Evolutionary conservation across 108 stramenopile species (phyloP).

Genomic region (Nannochloropsis gaditana): DNA sequence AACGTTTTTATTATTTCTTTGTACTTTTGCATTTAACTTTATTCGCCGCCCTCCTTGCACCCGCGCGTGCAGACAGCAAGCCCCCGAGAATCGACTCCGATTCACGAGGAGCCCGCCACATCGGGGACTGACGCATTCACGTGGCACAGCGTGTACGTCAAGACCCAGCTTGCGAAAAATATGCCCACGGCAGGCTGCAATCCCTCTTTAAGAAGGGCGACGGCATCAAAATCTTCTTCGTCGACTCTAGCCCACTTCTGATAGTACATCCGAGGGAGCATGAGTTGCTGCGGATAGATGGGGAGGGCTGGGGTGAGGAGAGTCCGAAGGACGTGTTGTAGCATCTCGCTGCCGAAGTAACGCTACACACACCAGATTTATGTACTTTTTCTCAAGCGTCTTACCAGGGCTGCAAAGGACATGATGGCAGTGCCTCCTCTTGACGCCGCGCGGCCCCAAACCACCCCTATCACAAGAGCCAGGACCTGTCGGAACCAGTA

Average conservation of each 20-base stretch:
- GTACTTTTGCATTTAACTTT: no score
- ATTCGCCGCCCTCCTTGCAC: no score
- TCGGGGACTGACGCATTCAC: no score
- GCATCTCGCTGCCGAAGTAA: neutral
- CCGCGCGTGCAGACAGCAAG: no score
- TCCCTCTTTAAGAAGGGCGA: neutral
- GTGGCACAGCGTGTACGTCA: neutral
- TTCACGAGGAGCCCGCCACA: no score
- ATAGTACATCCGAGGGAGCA: slow-evolving; percentile 8
- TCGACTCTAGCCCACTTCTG: neutral
- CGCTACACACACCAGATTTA: no score
- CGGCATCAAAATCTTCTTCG: slow-evolving; percentile 20
- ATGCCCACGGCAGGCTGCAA: neutral
- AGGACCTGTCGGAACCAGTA: neutral
- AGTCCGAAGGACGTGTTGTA: neutral
- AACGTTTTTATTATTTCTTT: no score
- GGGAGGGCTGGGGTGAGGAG: neutral
- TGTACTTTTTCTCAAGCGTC: neutral
- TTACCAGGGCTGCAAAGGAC: neutral
- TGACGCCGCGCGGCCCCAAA: neutral
- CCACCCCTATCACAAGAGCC: neutral
- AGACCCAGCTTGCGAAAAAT: neutral
- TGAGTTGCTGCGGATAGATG: neutral
- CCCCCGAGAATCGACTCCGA: no score
- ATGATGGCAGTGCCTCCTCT: neutral